Percentiles rank a stretch among this genome's conserved stretches.
Conservation (phyloP, 495 filamentous ascomycete genomes). For the Clohesyomyces aquaticus region DNA sequence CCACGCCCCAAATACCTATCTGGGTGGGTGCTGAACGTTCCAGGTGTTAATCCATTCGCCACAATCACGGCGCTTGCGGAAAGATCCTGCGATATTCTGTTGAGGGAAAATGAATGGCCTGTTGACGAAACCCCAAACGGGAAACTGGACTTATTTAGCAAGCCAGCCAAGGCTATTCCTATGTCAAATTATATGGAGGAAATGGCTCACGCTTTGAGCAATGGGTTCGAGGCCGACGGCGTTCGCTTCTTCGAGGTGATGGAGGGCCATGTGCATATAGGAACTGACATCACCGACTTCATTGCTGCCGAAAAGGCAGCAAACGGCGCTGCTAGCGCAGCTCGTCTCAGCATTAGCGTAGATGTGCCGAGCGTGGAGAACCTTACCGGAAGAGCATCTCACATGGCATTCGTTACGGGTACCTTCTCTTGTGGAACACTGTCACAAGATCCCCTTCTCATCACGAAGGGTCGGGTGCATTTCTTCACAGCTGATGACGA, state of each 20-base stretch:
- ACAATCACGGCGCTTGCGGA: constrained; percentile 72
- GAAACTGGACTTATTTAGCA: constrained; percentile 46
- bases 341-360: constrained; percentile 64
- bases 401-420: constrained; percentile 62
- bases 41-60: constrained; percentile 65
- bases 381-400: constrained; percentile 51
- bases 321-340: constrained; percentile 56
- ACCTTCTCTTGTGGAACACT: constrained; percentile 63
- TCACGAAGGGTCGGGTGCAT: constrained; percentile 61
- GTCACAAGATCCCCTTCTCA: constrained; percentile 61
- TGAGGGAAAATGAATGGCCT: constrained; percentile 46
- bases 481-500: constrained; percentile 59
- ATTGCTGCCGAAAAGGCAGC: constrained; percentile 59
- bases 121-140: constrained; percentile 60
- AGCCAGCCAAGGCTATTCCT: constrained; percentile 31
- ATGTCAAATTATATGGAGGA: background rate
- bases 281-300: constrained; percentile 57
- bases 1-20: background rate
- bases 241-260: constrained; percentile 67
- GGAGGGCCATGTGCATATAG: constrained; percentile 63
- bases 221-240: constrained; percentile 54
- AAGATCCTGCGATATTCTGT: constrained; percentile 59
- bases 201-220: too few relatives aligned
- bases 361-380: constrained; percentile 51
- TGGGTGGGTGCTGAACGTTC: background rate